phyloP scores from a whole-genome alignment of 345 rosid species.

The Xanthoceras sorbifolium region DNA sequence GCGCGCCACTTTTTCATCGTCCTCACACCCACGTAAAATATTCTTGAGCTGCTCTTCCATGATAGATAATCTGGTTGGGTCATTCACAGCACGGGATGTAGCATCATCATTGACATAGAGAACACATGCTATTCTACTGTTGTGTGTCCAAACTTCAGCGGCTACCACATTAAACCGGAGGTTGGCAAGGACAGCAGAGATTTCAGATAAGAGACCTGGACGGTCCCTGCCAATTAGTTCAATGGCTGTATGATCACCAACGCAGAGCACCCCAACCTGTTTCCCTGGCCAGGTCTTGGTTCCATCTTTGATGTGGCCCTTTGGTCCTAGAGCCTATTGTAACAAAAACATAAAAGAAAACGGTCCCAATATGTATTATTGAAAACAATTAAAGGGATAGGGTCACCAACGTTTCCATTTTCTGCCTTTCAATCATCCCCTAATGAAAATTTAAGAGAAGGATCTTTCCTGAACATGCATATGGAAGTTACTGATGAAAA shows the following conservation, averaged over 20 bases:
- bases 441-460: background rate
- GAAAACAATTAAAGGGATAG: slow-evolving; percentile 3
- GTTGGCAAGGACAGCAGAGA: slow-evolving; percentile 76
- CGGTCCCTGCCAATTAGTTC: slow-evolving; percentile 89
- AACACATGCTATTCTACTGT: slow-evolving; percentile 77
- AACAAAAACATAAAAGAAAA: slow-evolving; percentile 15
- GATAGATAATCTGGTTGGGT: slow-evolving; percentile 54
- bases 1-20: slow-evolving; percentile 58
- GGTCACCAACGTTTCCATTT: background rate
- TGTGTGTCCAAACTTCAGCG: slow-evolving; percentile 97
- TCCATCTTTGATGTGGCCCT: slow-evolving; percentile 47
- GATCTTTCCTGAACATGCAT: background rate
- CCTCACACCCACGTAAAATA: slow-evolving; percentile 71
- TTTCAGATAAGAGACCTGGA: slow-evolving; percentile 86
- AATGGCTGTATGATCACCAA: slow-evolving; percentile 82
- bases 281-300: slow-evolving; percentile 64
- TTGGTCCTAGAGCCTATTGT: slow-evolving; percentile 80
- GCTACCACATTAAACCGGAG: slow-evolving; percentile 79
- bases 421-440: background rate
- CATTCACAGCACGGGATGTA: slow-evolving; percentile 58
- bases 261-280: slow-evolving; percentile 74
- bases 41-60: slow-evolving; percentile 85
- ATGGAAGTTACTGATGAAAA: background rate
- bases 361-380: background rate
- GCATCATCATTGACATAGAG: slow-evolving; percentile 72